phyloP scores from a whole-genome alignment of 2,329 filamentous ascomycete species.

The Sarocladium kiliense region DNA sequence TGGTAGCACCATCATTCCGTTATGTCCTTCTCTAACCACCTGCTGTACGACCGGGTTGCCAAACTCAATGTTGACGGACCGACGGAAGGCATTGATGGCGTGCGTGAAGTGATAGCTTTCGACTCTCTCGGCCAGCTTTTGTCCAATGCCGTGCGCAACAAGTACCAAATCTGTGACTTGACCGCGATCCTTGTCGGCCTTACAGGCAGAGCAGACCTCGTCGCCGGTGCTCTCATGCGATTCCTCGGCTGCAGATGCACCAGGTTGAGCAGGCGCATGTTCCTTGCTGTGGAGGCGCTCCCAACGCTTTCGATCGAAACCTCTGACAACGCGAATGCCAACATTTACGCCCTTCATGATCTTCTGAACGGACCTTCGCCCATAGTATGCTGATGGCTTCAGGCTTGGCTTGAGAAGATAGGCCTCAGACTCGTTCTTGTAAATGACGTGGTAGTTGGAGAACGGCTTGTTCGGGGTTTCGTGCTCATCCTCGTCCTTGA shows the following conservation, averaged over 20 bases:
- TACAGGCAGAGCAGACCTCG: conserved; percentile 51
- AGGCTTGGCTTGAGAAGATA: conserved; percentile 84
- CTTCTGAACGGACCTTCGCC: conserved; percentile 72
- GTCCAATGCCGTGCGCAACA: conserved; percentile 92
- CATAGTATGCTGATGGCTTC: conserved; percentile 79
- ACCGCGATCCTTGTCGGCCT: conserved; percentile 56
- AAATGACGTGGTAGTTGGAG: conserved; percentile 76
- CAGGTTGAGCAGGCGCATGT: conserved; percentile 23
- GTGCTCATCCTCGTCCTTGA: conserved; percentile 27
- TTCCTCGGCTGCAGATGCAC: conserved; percentile 22
- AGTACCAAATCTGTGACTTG: conserved; percentile 83
- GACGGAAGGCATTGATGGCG: conserved; percentile 84
- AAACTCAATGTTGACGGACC: conserved; percentile 81
- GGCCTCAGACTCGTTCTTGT: conserved; percentile 70
- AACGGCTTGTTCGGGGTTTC: conserved; percentile 53
- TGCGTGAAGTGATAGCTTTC: conserved; percentile 98
- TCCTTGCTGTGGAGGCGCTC: conserved; percentile 59
- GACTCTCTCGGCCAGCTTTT: conserved; percentile 90
- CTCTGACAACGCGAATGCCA: conserved; percentile 81
- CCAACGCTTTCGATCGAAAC: conserved; percentile 78
- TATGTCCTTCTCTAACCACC: conserved; percentile 70
- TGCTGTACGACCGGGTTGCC: conserved; percentile 68
- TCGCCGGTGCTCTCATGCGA: conserved; percentile 21
- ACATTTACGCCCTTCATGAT: conserved; percentile 80
- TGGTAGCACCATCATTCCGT: conserved; percentile 89